Evolutionary conservation across 495 filamentous ascomycete species (phyloP), one percentile per base, ranked within the genome.

Genomic region (Lindgomyces ingoldianus): DNA sequence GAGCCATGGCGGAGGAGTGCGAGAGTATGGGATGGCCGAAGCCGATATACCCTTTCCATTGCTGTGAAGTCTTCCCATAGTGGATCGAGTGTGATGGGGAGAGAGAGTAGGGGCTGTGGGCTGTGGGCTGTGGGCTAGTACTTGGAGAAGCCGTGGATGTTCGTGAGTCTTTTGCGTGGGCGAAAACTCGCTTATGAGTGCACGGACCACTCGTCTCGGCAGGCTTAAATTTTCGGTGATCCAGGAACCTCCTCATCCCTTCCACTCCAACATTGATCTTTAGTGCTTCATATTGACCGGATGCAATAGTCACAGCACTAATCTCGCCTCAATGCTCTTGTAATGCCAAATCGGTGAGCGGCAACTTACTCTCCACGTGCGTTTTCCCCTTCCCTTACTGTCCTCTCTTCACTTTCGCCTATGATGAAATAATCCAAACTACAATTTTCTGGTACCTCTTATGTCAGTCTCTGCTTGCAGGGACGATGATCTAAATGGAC

Each of bases 1-100:
- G 77, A 95, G 81, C 94, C 94, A 99, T 56, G 90, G 82, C 24
- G 94, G 93, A 58, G 91, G 77, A 63, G 85, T 88, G 81, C 95
- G 93, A 55, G 90, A 95, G 87, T 98, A 98, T 65, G 95, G 95
- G 81, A 97, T 84, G 71, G 95, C 91, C 60, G 90, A 95, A 81
- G 89, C 81, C 57, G 91, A 89, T 78, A 98, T 98, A 79, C 95
- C 95, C 88, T 99, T 99, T 82, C 95, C 94, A 74, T 96, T 97
- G 84, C 84, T 89, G 90, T 99, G 95, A 85, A 98, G 87, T 81
- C 94, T 88, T 88, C 93, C 93, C 93, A 96, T 96, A 76, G 76
- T 89, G 81, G 73, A 72, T 29, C 44, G 47, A 57, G 57, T 46
- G 54, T 45, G 52, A 47, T 27, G 64, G 33, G 39, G 25, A 44